Conservation (phyloP, 805 yeast genomes). For the Nematodospora valgi region DNA sequence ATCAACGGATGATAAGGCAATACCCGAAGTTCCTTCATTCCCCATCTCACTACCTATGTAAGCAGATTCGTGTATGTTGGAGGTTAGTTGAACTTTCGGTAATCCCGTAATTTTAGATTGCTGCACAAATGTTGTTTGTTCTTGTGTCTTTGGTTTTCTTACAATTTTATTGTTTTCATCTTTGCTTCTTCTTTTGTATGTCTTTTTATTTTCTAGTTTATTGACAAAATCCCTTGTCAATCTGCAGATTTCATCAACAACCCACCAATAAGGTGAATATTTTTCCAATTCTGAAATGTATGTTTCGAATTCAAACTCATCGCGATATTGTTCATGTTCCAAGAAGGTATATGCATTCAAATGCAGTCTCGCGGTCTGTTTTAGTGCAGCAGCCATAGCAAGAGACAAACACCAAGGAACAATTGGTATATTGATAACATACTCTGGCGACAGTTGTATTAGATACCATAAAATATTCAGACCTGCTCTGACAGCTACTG, state of each 20-base stretch:
- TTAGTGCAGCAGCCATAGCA: conserved; percentile 24
- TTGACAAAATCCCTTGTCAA: conserved; percentile 19
- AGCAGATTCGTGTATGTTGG: no score
- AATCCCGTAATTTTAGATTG: no score
- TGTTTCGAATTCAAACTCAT: conserved; percentile 16
- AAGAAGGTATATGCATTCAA: conserved; percentile 5
- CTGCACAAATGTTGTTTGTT: no score
- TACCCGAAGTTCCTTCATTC: no score
- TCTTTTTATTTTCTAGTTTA: conserved; percentile 12
- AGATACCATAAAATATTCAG: conserved; percentile 25
- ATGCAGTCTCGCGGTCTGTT: conserved; percentile 13
- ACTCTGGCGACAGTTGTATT: conserved; percentile 15
- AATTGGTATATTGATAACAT: conserved; percentile 21
- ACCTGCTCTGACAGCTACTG: conserved; percentile 20
- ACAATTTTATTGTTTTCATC: background rate
- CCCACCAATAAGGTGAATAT: conserved; percentile 22
- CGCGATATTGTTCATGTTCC: conserved; percentile 6
- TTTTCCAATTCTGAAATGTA: conserved; percentile 18
- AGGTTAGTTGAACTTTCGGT: no score
- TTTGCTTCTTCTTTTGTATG: background rate
- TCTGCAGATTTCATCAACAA: conserved; percentile 25
- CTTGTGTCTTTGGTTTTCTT: no score
- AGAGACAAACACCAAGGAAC: conserved; percentile 24
- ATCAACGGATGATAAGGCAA: no score
- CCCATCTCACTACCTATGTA: no score